Evolutionary conservation across 2,329 filamentous ascomycete species (phyloP).

Genomic region (Coniella lustricola): DNA sequence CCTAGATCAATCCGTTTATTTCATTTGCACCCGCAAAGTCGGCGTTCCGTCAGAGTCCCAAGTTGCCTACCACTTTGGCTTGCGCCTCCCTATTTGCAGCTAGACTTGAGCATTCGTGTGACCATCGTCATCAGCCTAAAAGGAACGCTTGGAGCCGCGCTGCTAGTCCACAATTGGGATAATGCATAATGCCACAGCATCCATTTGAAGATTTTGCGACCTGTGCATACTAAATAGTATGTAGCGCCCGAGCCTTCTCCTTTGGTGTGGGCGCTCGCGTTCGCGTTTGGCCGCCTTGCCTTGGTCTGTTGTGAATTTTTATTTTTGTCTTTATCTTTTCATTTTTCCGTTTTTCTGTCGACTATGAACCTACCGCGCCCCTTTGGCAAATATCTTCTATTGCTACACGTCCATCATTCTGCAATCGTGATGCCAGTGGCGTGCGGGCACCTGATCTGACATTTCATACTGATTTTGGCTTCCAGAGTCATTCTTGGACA

Average conservation of each 20-base stretch:
- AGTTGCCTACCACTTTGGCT: background rate
- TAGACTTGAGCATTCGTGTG: background rate
- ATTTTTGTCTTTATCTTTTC: background rate
- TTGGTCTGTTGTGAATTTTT: too few species aligned
- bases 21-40: too few species aligned
- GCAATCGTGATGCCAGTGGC: background rate
- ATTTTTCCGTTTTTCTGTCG: background rate
- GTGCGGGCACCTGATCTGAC: constrained; percentile 2
- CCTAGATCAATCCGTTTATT: too few species aligned
- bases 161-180: constrained; percentile 3
- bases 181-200: background rate
- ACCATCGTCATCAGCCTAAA: background rate
- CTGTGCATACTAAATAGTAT: background rate
- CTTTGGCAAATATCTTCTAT: background rate
- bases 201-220: background rate
- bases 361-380: background rate
- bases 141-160: background rate
- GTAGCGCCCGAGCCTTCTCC: background rate
- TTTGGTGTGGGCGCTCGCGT: background rate
- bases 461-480: background rate
- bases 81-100: background rate
- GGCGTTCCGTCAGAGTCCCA: background rate
- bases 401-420: background rate
- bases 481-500: background rate
- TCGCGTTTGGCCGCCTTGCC: too few species aligned